Evolutionary conservation across 2,329 filamentous ascomycete genomes (phyloP).

Genomic region (Trichoderma citrinoviride): DNA sequence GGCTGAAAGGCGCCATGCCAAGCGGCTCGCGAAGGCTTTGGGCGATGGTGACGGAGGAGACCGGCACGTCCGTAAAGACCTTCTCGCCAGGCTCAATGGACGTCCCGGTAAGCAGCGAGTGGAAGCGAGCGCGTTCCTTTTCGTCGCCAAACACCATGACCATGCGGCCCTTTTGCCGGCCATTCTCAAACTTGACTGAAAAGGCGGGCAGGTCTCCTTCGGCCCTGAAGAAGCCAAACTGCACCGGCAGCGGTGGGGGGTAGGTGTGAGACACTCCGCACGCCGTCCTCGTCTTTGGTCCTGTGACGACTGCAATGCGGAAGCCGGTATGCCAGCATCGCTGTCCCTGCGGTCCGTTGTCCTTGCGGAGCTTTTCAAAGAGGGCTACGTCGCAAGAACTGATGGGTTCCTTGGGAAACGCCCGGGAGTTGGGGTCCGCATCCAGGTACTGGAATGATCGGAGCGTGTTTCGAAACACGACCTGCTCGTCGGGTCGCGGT

Average conservation of each 20-base stretch:
- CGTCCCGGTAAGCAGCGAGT: conserved; percentile 71
- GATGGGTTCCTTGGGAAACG: conserved; percentile 74
- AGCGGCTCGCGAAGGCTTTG: conserved; percentile 52
- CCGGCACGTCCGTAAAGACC: conserved; percentile 65
- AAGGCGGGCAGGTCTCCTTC: conserved; percentile 69
- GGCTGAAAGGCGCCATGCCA: conserved; percentile 49
- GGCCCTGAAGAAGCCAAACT: conserved; percentile 73
- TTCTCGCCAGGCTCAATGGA: conserved; percentile 65
- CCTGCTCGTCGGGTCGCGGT: conserved; percentile 64
- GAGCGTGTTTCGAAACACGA: conserved; percentile 67
- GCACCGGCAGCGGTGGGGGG: conserved; percentile 62
- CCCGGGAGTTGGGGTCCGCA: conserved; percentile 62
- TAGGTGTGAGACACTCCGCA: conserved; percentile 73
- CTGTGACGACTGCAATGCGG: conserved; percentile 74
- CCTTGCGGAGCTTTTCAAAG: conserved; percentile 68
- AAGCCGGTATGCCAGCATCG: conserved; percentile 76
- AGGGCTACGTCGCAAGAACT: conserved; percentile 69
- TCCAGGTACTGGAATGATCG: conserved; percentile 81
- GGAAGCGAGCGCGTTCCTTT: conserved; percentile 68
- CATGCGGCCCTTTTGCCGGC: conserved; percentile 65
- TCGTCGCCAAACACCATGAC: conserved; percentile 73
- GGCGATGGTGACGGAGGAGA: conserved; percentile 63
- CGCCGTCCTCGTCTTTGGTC: conserved; percentile 71
- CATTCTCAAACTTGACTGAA: conserved; percentile 67
- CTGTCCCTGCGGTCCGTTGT: conserved; percentile 69